Evolutionary conservation across 2,329 filamentous ascomycete genomes (phyloP).

Genomic region (Colletotrichum musae): DNA sequence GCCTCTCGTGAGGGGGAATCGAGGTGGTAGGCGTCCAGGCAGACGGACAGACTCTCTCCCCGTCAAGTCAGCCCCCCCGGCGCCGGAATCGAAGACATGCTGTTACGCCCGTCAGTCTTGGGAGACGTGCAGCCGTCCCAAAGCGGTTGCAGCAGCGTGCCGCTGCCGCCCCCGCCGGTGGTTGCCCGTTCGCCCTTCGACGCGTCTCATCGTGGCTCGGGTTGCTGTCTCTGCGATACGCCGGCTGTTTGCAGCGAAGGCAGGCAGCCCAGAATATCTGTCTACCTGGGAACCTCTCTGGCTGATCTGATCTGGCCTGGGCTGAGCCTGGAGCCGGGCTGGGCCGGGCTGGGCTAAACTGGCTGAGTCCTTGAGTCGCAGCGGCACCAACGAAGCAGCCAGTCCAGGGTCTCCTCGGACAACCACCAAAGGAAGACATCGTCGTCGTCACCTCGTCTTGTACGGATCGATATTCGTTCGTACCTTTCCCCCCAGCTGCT

Average conservation of each 20-base stretch:
- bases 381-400: not conserved
- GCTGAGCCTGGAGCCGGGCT: no score
- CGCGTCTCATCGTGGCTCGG: conserved; percentile 24
- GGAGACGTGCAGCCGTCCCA: conserved; percentile 28
- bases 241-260: conserved; percentile 25
- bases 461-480: no score
- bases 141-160: conserved; percentile 17
- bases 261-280: conserved; percentile 2
- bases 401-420: no score
- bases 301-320: no score
- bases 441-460: no score
- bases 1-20: not conserved
- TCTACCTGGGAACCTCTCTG: no score
- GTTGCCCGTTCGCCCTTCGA: conserved; percentile 1
- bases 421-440: no score
- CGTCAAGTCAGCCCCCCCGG: not conserved
- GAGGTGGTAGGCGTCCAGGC: no score
- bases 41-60: not conserved
- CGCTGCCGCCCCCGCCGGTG: not conserved
- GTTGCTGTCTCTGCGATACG: conserved; percentile 12
- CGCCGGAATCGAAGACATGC: conserved; percentile 30
- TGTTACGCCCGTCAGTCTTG: conserved; percentile 36
- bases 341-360: no score
- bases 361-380: conserved; percentile 11
- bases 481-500: conserved; percentile 8